Evolutionary conservation across 108 stramenopile genomes (phyloP).

Genomic region (Epipyxis sp.): DNA sequence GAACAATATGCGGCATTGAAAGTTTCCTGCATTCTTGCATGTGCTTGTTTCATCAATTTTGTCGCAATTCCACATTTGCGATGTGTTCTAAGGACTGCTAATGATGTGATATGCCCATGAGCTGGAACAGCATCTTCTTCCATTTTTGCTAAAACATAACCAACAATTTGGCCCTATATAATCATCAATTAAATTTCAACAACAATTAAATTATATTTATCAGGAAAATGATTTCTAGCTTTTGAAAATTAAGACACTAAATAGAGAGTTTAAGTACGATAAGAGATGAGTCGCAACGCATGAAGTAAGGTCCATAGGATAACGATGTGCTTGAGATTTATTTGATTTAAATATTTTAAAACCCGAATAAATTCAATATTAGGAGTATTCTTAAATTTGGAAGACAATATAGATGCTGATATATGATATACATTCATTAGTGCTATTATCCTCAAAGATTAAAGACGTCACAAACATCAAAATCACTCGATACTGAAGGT

Average conservation of each 20-base stretch:
- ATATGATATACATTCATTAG: too few relatives aligned
- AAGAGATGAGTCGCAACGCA: too few relatives aligned
- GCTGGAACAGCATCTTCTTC: constrained; percentile 55
- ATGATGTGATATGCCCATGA: constrained; percentile 97
- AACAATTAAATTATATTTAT: not conserved
- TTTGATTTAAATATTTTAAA: too few relatives aligned
- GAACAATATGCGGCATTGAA: constrained; percentile 90
- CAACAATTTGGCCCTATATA: too few relatives aligned
- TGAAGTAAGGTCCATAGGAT: too few relatives aligned
- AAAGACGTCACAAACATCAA: too few relatives aligned
- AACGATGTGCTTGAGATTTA: too few relatives aligned
- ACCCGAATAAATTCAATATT: too few relatives aligned
- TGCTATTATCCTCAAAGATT: too few relatives aligned
- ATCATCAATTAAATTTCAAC: constrained; percentile 49
- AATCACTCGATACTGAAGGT: not conserved
- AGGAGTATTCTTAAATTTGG: too few relatives aligned
- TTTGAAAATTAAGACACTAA: not conserved
- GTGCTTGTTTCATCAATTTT: constrained; percentile 76
- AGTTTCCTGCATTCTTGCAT: constrained; percentile 82
- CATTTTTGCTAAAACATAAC: constrained; percentile 99
- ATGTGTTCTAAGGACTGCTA: constrained; percentile 86
- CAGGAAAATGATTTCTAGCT: not conserved
- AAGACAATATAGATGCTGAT: not conserved
- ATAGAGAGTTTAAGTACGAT: too few relatives aligned
- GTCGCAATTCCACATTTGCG: constrained; percentile 74